Evolutionary conservation across 1,284 basidiomycete genomes (phyloP), one percentile per base, ranked within the genome.

Genomic region (Amylostereum chailletii): DNA sequence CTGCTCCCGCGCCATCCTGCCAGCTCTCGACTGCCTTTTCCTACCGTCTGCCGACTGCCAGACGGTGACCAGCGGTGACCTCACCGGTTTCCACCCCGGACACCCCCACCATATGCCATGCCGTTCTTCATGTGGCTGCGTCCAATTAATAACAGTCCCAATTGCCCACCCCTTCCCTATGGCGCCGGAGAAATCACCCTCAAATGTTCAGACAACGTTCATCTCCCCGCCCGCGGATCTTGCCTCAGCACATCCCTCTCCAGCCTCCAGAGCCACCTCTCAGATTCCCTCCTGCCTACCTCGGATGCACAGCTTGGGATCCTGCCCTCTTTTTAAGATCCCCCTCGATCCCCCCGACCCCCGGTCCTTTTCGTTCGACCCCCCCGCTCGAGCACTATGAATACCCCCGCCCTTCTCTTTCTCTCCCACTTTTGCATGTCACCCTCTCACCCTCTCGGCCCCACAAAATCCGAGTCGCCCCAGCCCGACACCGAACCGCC

Each of bases 311-410:
- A 19, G 19, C 19, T 19, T 19, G 19, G 19, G 19, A 19, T 19
- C 19, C 19, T 19, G 19, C 19, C 19, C 19, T 19, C 19, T 19
- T 19, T 19, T 52, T 45, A 49, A 42, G 40, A 10, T 36, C 38
- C 19, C 31, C 42, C 46, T 8, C 19, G 19, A 19, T 37, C 29
- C 46, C 36, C 30, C 32, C 34, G 27, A 36, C 47, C 34, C 27
- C 63, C 41, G 58, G 61, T 48, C 59, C 53, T 41, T 55, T 56
- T 34, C 58, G 59, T 45, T 42, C 53, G 29, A 59, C 56, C 55
- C 41, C 33, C 55, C 34, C 6, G 33, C 34, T 27, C 34, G 26
- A 29, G 5, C 26, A 4, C 36, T 45, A 52, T 52, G 50, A 42
- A 51, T 36, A 36, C 50, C 6, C 33, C 49, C 26, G 46, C 27